phyloP scores from a whole-genome alignment of 139 green algal genomes.

The Coelastrella sp. region DNA sequence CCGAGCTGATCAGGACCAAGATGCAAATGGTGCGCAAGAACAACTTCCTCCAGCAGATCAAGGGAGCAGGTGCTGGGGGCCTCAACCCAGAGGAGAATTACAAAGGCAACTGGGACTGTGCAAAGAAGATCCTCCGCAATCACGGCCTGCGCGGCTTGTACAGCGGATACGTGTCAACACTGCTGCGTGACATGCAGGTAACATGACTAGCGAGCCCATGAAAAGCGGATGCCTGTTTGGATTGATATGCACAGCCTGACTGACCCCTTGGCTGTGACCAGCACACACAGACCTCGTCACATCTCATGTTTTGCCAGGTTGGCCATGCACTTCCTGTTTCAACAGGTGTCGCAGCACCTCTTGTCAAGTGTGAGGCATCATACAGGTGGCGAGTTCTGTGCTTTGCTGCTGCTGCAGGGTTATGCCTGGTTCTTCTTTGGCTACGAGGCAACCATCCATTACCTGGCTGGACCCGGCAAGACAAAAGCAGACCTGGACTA shows the following conservation, averaged over 20 bases:
- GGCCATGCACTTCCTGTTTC: no score
- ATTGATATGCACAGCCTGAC: no score
- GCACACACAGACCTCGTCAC: no score
- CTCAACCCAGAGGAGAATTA: slow-evolving; percentile 56
- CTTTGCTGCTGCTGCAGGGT: slow-evolving; percentile 36
- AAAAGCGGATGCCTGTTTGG: no score
- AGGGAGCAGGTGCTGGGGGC: slow-evolving; percentile 20
- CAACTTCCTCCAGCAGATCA: slow-evolving; percentile 47
- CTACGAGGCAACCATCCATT: slow-evolving; percentile 63
- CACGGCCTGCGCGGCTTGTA: slow-evolving; percentile 60
- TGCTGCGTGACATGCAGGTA: slow-evolving; percentile 59
- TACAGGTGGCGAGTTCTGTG: not conserved
- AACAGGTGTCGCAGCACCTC: no score
- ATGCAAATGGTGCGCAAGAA: slow-evolving; percentile 58
- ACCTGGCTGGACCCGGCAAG: slow-evolving; percentile 57
- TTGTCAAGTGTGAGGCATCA: no score
- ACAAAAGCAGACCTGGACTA: slow-evolving; percentile 61
- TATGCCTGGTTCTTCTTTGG: slow-evolving; percentile 68
- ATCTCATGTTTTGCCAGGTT: no score
- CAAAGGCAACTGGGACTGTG: slow-evolving; percentile 60
- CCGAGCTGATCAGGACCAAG: slow-evolving; percentile 59
- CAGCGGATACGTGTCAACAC: slow-evolving; percentile 55
- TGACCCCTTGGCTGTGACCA: no score
- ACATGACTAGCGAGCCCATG: not conserved
- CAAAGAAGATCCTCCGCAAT: slow-evolving; percentile 52